These are phyloP conservation scores for Suhomyces xylopsoci DNA, from an alignment of 805 yeast species.

Conservation along the genomic window DNA sequence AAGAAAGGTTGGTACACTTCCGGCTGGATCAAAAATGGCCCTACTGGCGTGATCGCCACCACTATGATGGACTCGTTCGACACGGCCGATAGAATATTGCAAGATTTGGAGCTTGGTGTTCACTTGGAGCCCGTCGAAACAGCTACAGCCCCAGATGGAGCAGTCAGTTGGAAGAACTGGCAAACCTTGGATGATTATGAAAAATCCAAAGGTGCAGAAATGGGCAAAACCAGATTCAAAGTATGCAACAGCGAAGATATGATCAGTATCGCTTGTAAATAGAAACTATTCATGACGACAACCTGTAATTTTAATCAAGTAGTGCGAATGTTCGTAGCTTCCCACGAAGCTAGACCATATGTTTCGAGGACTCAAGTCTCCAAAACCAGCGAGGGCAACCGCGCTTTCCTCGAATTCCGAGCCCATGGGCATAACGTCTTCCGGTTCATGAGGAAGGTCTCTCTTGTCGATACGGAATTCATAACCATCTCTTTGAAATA, in stretches of 20 bases:
- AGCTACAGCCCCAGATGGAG: constrained; percentile 7
- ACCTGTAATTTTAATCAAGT: constrained; percentile 29
- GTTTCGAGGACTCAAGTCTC: not conserved
- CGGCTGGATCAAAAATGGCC: constrained; percentile 90
- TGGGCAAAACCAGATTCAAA: constrained; percentile 60
- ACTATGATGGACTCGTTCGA: constrained; percentile 83
- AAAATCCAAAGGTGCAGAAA: constrained; percentile 40
- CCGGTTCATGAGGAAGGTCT: constrained; percentile 34
- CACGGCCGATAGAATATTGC: constrained; percentile 62
- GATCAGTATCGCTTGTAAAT: constrained; percentile 33
- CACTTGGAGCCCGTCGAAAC: constrained; percentile 15
- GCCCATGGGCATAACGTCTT: constrained; percentile 2
- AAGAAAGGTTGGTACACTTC: constrained; percentile 63
- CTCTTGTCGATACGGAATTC: constrained; percentile 44
- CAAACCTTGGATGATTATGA: constrained; percentile 53
- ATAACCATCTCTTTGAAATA: constrained; percentile 47
- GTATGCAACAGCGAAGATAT: constrained; percentile 47
- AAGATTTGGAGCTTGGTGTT: constrained; percentile 46
- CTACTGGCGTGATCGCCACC: constrained; percentile 85
- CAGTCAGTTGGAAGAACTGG: constrained; percentile 70
- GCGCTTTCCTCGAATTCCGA: not conserved
- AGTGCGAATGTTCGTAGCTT: constrained; percentile 30
- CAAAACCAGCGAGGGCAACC: not conserved
- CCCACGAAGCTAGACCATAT: constrained; percentile 22
- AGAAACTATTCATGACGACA: constrained; percentile 14